Evolutionary conservation across 768 basidiomycete genomes (phyloP).

Genomic region (Rhizopogon vinicolor): DNA sequence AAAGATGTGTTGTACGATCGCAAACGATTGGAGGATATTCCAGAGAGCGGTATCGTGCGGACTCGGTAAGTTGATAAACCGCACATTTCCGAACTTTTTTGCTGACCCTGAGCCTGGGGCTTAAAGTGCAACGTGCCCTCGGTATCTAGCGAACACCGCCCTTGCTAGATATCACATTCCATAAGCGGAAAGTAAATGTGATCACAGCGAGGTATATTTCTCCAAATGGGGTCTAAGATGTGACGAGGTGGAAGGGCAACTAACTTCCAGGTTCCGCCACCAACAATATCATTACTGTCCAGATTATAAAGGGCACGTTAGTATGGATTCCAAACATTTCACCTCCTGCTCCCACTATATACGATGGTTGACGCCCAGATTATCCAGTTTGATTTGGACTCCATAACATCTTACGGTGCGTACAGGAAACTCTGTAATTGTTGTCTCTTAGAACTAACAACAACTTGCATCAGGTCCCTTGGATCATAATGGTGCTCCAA

Average conservation of each 20-base stretch:
- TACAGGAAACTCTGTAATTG: neutral
- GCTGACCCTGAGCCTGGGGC: neutral
- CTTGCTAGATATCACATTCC: conserved; percentile 9
- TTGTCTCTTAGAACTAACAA: neutral
- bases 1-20: neutral
- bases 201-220: conserved; percentile 20
- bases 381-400: conserved; percentile 2
- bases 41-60: neutral
- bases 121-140: conserved; percentile 18
- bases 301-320: conserved; percentile 20
- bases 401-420: conserved; percentile 4
- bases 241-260: conserved; percentile 20
- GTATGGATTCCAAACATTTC: neutral
- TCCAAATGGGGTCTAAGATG: conserved; percentile 18
- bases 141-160: conserved; percentile 13
- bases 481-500: neutral
- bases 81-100: too few relatives aligned
- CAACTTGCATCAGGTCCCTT: neutral
- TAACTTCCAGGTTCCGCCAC: conserved; percentile 7
- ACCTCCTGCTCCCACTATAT: neutral
- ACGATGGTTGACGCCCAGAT: conserved; percentile 12
- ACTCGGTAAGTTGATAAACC: too few relatives aligned
- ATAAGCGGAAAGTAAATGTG: conserved; percentile 13
- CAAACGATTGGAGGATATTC: neutral
- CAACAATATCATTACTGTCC: conserved; percentile 5